These are phyloP conservation scores for Cercophora newfieldiana DNA, from an alignment of 495 filamentous ascomycete genomes.

Conservation along the genomic window DNA sequence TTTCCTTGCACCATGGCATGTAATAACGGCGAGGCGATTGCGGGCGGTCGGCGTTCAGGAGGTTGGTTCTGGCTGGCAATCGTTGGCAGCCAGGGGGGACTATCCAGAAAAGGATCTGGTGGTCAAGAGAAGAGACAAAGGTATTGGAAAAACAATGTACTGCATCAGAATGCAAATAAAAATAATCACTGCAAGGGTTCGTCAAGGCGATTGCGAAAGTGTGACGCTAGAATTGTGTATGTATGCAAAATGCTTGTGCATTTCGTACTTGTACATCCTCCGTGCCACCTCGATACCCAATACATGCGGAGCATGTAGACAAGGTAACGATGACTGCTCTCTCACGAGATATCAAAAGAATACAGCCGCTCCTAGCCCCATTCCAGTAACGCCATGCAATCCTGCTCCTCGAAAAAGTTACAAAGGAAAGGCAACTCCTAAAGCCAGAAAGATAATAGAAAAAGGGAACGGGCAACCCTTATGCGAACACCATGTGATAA, in stretches of 20 bases:
- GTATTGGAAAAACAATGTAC: not conserved
- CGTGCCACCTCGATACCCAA: not conserved
- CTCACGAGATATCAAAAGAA: not conserved
- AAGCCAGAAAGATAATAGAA: not conserved
- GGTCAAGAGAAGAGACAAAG: not conserved
- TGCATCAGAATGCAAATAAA: not conserved
- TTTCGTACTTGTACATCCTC: not conserved
- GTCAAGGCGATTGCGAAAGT: not conserved
- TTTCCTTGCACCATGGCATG: not conserved
- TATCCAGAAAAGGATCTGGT: not conserved
- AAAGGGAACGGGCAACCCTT: not conserved
- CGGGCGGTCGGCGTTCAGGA: not conserved
- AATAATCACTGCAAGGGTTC: not conserved
- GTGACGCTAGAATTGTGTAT: not conserved
- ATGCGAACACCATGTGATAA: not conserved
- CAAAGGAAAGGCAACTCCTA: not conserved
- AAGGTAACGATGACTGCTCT: not conserved
- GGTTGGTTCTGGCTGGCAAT: not conserved
- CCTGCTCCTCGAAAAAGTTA: not conserved
- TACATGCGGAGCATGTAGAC: too few relatives aligned
- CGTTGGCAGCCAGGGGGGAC: not conserved
- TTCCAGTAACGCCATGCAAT: constrained; percentile 3
- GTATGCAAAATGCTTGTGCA: not conserved
- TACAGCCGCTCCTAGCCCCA: not conserved
- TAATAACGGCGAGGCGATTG: not conserved